A percentile compares a stretch with the other conserved stretches of the same genome.
These are phyloP conservation scores for Trebouxia sp. DNA, from an alignment of 139 green algal genomes.

Conservation along the genomic window DNA sequence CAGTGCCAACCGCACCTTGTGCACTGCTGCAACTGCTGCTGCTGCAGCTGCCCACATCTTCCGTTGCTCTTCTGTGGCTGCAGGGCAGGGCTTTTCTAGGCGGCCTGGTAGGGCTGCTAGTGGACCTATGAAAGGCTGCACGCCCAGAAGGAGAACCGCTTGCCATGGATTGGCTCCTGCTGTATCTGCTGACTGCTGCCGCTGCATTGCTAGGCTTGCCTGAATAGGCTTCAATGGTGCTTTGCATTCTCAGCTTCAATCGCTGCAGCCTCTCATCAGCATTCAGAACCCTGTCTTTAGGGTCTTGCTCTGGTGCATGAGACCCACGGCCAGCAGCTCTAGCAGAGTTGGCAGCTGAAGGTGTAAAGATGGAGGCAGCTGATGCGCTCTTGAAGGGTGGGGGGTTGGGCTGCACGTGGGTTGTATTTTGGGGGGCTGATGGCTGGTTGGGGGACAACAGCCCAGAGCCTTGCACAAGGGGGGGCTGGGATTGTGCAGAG, in stretches of 20 bases:
- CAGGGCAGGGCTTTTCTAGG: not conserved
- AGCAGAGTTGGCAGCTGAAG: not conserved
- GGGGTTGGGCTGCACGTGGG: not conserved
- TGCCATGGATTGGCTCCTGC: not conserved
- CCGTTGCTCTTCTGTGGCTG: not conserved
- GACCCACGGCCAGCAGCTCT: not conserved
- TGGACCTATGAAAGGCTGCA: not conserved
- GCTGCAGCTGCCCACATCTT: not conserved
- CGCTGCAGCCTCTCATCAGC: conserved; percentile 19
- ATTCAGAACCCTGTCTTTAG: conserved; percentile 9
- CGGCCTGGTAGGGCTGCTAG: not conserved
- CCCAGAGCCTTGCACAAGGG: too few relatives aligned
- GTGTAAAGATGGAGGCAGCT: not conserved
- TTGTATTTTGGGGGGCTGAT: not conserved
- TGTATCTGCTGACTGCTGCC: not conserved
- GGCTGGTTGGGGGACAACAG: too few relatives aligned
- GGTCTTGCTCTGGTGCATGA: not conserved
- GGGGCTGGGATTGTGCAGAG: not conserved
- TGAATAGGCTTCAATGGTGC: conserved; percentile 8
- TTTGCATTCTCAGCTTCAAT: conserved; percentile 12
- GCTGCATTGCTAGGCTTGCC: not conserved
- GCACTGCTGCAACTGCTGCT: conserved; percentile 21
- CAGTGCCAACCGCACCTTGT: not conserved
- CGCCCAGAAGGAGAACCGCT: not conserved
- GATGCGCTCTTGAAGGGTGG: not conserved